Percentiles rank a stretch among this genome's conserved stretches.
Conservation (phyloP, 305 asterid genomes). For the Withania somnifera region DNA sequence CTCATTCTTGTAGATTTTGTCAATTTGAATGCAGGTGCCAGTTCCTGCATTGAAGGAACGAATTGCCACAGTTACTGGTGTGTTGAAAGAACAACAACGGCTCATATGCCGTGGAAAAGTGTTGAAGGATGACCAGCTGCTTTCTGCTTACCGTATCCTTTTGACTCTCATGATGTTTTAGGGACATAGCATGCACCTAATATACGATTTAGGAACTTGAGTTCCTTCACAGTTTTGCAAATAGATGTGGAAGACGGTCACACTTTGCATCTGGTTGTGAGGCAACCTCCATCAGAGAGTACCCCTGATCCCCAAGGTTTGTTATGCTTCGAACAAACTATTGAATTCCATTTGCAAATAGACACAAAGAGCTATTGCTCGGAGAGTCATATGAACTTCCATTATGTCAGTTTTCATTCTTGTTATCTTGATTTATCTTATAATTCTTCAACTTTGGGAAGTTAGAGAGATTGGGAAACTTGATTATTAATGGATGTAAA, state of each 20-base stretch:
- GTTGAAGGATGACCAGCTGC: constrained; percentile 91
- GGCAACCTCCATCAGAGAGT: constrained; percentile 59
- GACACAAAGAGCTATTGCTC: not conserved
- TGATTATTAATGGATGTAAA: not conserved
- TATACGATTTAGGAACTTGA: constrained; percentile 8
- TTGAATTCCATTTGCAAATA: not conserved
- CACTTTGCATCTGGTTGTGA: constrained; percentile 84
- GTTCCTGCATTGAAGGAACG: constrained; percentile 85
- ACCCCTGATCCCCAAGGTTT: constrained; percentile 56
- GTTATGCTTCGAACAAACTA: not conserved
- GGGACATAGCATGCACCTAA: not conserved
- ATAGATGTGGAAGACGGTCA: constrained; percentile 98
- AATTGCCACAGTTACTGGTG: constrained; percentile 88
- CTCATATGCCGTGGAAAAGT: constrained; percentile 98
- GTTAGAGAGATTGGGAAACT: not conserved
- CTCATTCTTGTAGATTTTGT: not conserved
- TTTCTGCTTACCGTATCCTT: constrained; percentile 99
- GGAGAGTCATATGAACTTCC: not conserved
- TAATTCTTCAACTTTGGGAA: not conserved
- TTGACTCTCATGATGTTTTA: not conserved
- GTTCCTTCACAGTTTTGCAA: constrained; percentile 39
- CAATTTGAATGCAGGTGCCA: constrained; percentile 51
- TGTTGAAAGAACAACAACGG: constrained; percentile 84
- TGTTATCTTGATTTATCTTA: not conserved
- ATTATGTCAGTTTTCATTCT: not conserved